Base-by-base conservation (phyloP, 2,329 filamentous ascomycete genomes). In the Periconia macrospinosa region DNA sequence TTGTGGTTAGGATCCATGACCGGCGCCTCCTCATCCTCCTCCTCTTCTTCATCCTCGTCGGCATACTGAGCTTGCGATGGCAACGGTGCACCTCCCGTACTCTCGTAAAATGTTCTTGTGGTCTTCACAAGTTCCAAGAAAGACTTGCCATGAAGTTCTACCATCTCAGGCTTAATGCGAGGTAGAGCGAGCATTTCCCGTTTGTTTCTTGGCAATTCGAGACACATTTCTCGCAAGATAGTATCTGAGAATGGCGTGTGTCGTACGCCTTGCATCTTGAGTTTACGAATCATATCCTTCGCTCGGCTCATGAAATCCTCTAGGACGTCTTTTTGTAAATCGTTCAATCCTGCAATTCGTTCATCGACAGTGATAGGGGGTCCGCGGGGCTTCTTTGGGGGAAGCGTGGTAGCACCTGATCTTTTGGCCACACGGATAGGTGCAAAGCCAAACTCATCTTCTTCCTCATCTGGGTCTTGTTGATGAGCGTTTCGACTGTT, bases 211-310 rank as follows among this genome's bases (percentile, higher is more conserved):
- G 89, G 89, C 79, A 89, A 88, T 33, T 79, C 74, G 47, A 91
- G 84, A 13, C 84, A 87, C 88, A 94, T 92, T 60, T 88, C 83
- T 35, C 86, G 84, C 47, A 92, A 81, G 14, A 90, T 80, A 19
- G 79, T 80, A 55, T 91, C 87, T 0, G 85, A 86, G 67, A 94
- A 94, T 0, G 81, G 79, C 3, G 82, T 80, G 19, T 79, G 77
- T 9, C 83, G 81, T 30, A 88, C 72, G 5, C 78, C 83, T 20
- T 78, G 77, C 57, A 85, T 83, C 61, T 87, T 82, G 20, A 92
- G 77, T 1, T 79, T 76, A 61, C 86, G 83, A 61, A 88, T 85
- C 15, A 85, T 51, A 18, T 73, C 72, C 62, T 83, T 86, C 1
- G 88, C 90, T 44, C 84, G 79, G 0, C 75, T 68, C 19, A 91